Evolutionary conservation across 352 stramenopile species (phyloP), one percentile per base, ranked within the genome.

Genomic region (Hyphochytrium catenoides): DNA sequence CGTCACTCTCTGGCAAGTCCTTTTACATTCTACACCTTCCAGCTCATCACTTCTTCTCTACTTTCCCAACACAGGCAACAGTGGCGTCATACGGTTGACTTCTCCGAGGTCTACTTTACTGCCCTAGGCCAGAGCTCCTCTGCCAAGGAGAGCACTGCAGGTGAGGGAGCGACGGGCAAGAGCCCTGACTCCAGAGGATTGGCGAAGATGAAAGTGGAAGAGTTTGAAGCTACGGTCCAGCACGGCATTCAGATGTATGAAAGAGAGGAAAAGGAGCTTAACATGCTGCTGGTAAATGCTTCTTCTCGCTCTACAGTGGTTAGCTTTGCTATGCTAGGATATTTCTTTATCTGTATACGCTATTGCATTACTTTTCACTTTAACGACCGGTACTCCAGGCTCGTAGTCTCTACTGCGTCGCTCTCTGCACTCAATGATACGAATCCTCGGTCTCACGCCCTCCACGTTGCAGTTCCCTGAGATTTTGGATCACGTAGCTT

Each of bases 161-260:
- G 30, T 29, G n/a, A 26, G 34, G n/a, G 36, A 30, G 5, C 34
- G 44, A 2, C 15, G 21, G 14, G 15, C 29, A 6, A 36, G 32
- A 16, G 23, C 41, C 5, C 17, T 41, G 1, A 52, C 50, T 2
- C 51, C 67, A 0, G 47, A 58, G 17, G 33, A 17, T 8, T 39
- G 76, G 30, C 55, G 58, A 9, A 49, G 63, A 70, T 88, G 28
- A 43, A 48, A 3, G 66, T 54, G 16, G 65, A 79, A 4, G 79
- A 92, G 19, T 93, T 91, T 35, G 56, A 54, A 11, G 52, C 69
- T 16, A 54, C 84, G 4, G 63, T 94, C 2, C 31, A 58, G 9
- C 75, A 92, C 28, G 78, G 76, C 6, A 70, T 94, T 16, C 59
- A 86, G 8, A 56, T 92, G n/a, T 95, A 93, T 39, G 81, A 95